Conservation (phyloP, 2,329 filamentous ascomycete species). For the Stachybotrys chlorohalonatus region DNA sequence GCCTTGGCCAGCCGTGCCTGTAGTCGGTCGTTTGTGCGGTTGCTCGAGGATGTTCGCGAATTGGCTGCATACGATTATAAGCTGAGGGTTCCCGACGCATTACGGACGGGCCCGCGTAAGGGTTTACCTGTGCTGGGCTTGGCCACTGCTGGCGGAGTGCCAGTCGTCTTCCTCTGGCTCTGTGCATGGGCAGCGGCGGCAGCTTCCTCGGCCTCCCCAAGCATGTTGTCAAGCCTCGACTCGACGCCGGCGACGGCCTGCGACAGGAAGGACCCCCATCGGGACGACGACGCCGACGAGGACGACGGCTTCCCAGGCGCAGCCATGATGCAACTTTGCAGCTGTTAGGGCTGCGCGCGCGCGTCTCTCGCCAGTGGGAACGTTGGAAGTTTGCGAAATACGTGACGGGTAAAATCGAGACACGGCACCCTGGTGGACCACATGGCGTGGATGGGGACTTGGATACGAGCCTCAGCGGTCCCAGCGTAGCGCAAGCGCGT, state of each 20-base stretch:
- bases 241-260: slow-evolving; percentile 92
- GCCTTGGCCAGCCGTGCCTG: slow-evolving; percentile 87
- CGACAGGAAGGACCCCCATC: slow-evolving; percentile 75
- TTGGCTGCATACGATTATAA: slow-evolving; percentile 16
- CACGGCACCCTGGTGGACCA: too few relatives aligned
- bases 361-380: too few relatives aligned
- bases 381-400: too few relatives aligned
- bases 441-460: too few relatives aligned
- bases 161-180: not conserved
- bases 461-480: too few relatives aligned
- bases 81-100: not conserved
- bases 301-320: slow-evolving; percentile 36
- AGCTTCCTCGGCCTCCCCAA: slow-evolving; percentile 63
- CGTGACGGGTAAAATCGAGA: too few relatives aligned
- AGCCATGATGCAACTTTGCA: slow-evolving; percentile 28
- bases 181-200: slow-evolving; percentile 13
- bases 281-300: slow-evolving; percentile 30
- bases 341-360: not conserved
- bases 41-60: slow-evolving; percentile 57
- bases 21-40: slow-evolving; percentile 65
- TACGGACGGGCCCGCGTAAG: not conserved
- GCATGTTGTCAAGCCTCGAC: slow-evolving; percentile 82
- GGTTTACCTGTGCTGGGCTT: slow-evolving; percentile 2
- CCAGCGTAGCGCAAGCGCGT: too few relatives aligned
- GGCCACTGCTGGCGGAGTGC: not conserved